phyloP scores from a whole-genome alignment of 2,329 filamentous ascomycete genomes.

The Epichloe elymi region DNA sequence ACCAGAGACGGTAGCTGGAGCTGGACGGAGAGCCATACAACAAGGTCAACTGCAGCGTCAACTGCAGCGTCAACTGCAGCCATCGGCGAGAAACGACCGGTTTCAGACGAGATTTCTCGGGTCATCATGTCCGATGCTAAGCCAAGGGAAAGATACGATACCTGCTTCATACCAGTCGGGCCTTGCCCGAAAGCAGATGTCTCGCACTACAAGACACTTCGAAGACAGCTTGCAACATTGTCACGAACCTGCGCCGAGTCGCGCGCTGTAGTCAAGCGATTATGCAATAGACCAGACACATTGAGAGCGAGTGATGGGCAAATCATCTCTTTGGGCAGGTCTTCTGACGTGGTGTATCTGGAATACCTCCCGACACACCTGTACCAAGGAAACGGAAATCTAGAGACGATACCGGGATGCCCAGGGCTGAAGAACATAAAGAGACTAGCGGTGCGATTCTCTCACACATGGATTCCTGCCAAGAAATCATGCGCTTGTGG shows the following conservation, averaged over 20 bases:
- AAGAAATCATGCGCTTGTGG: slow-evolving; percentile 15
- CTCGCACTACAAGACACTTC: slow-evolving; percentile 19
- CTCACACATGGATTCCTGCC: slow-evolving; percentile 26
- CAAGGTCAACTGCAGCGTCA: not conserved
- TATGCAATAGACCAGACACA: slow-evolving; percentile 11
- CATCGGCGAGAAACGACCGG: slow-evolving; percentile 6
- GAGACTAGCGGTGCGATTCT: slow-evolving; percentile 29
- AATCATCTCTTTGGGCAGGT: slow-evolving; percentile 17
- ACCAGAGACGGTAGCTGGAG: slow-evolving; percentile 10
- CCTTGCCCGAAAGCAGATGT: slow-evolving; percentile 15
- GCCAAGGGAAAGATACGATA: slow-evolving; percentile 7
- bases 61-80: too few relatives aligned
- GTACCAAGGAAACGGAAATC: slow-evolving; percentile 15
- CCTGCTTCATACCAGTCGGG: slow-evolving; percentile 12
- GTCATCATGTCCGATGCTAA: slow-evolving; percentile 14
- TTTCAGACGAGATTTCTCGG: slow-evolving; percentile 11
- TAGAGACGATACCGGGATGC: slow-evolving; percentile 16
- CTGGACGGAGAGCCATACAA: slow-evolving; percentile 9
- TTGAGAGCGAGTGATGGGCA: slow-evolving; percentile 15
- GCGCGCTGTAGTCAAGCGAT: slow-evolving; percentile 8
- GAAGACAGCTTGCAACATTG: slow-evolving; percentile 15
- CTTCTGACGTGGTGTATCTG: slow-evolving; percentile 19
- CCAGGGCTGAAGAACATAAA: slow-evolving; percentile 20
- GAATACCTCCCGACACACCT: slow-evolving; percentile 20
- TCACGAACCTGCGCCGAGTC: slow-evolving; percentile 17